Base-by-base conservation (phyloP, 2,329 filamentous ascomycete genomes). In the Colletotrichum camelliae region DNA sequence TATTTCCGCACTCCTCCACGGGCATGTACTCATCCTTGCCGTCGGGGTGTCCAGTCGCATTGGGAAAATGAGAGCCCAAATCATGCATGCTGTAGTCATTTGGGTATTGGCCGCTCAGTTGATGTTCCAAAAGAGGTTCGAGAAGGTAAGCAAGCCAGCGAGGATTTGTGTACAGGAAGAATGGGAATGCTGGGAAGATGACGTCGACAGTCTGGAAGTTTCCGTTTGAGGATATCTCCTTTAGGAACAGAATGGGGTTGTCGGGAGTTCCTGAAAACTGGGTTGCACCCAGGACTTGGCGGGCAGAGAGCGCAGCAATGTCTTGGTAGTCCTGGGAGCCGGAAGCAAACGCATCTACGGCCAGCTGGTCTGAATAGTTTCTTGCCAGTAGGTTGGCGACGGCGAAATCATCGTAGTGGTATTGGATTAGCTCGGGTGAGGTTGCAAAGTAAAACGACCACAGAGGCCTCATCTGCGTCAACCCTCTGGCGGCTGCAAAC, bases 201-300 rank as follows among this genome's bases (percentile, higher is more conserved):
- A 97, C 94, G 85, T 96, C 94, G 13, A 97, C 94, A 0, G 95
- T 97, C 82, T 97, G 95, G 83, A 93, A 93, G 80, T 97, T 96
- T 5, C 95, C 95, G 79, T 96, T 94, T 4, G 94, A 96, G 2
- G 94, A 95, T 72, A 97, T 96, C 82, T 97, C 95, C 82, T 97
- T 97, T 76, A 96, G 85, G 84, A 97, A 97, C 27, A 97, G 83
- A 57, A 96, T 89, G 0, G 94, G 94, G 77, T 92, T 88, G 5
- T 95, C 90, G 2, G 93, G 90, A 24, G 94, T 94, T 58, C 94
- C 91, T 8, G 94, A 90, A 85, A 96, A 95, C 77, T 92, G 93
- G 5, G 93, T 95, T 2, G 94, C 95, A 8, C 95, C 95, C 81
- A 97, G 89, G 16, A 95, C 94, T 81, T 97, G 95, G 61, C 95